Conservation (phyloP, 371 early-diverging fungal species). For the Dentiscutata heterogama region DNA sequence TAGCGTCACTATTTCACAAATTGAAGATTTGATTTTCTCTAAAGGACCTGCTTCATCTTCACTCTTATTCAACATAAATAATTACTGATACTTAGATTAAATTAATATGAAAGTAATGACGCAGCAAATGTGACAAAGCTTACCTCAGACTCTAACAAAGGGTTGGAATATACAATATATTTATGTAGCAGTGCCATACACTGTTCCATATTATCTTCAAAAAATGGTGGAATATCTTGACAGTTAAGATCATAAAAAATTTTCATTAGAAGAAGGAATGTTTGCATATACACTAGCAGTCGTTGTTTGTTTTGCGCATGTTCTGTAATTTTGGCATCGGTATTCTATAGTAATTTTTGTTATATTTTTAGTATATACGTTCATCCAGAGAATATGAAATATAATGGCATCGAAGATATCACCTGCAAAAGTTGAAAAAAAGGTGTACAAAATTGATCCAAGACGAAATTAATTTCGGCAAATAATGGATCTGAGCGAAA, state of each 20-base stretch:
- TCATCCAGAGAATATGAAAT: not conserved
- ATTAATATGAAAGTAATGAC: not conserved
- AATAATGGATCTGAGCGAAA: constrained; percentile 85
- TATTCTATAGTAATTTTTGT: constrained; percentile 61
- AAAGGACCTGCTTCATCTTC: constrained; percentile 88
- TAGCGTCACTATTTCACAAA: constrained; percentile 90
- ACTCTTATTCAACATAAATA: constrained; percentile 59
- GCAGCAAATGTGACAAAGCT: constrained; percentile 18
- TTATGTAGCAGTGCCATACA: constrained; percentile 87
- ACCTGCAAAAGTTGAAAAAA: constrained; percentile 86
- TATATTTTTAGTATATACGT: not conserved
- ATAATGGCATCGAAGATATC: constrained; percentile 36
- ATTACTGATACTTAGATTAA: constrained; percentile 11
- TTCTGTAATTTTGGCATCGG: constrained; percentile 81
- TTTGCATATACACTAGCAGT: constrained; percentile 77
- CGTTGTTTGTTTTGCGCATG: constrained; percentile 70
- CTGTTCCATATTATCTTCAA: constrained; percentile 87
- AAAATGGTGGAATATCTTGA: constrained; percentile 97
- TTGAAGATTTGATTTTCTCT: constrained; percentile 88
- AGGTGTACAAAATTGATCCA: constrained; percentile 84
- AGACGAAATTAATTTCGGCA: constrained; percentile 90
- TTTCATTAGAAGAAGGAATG: constrained; percentile 81
- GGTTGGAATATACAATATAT: constrained; percentile 85
- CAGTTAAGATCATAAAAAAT: constrained; percentile 92
- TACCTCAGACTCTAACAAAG: constrained; percentile 73